Conservation (phyloP, 306 rosid species). For the Sphenostylis stenocarpa region DNA sequence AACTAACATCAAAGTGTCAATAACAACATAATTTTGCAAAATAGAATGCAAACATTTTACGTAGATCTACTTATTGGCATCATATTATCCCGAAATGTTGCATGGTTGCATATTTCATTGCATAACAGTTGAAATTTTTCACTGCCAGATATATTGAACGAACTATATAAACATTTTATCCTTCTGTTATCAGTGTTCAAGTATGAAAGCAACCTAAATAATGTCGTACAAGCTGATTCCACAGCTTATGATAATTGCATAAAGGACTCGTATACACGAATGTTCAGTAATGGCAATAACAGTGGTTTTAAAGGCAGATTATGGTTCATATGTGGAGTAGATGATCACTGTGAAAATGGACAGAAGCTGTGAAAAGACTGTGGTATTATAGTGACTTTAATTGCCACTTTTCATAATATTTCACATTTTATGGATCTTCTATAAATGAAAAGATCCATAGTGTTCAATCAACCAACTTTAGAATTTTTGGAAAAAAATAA, state of each 20-base stretch:
- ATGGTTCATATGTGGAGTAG: constrained; percentile 27
- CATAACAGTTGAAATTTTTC: background rate
- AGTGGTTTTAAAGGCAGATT: background rate
- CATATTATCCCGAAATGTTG: background rate
- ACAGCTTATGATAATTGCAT: constrained; percentile 21
- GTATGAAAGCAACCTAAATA: background rate
- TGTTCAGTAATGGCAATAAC: constrained; percentile 20
- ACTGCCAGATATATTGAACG: background rate
- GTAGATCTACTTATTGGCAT: background rate
- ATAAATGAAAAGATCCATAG: background rate
- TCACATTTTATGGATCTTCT: background rate
- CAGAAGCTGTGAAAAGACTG: too few relatives aligned
- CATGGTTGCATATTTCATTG: background rate
- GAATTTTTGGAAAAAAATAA: background rate
- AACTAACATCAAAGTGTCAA: background rate
- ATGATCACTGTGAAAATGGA: constrained; percentile 23
- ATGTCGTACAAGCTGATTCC: constrained; percentile 21
- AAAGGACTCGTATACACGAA: background rate
- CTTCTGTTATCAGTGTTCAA: constrained; percentile 24
- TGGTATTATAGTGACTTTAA: background rate
- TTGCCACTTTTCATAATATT: background rate
- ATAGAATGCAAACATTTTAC: background rate
- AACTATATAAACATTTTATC: background rate
- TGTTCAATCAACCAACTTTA: background rate
- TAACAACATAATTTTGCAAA: too few relatives aligned